phyloP scores from a whole-genome alignment of 139 green algal species.

The Coccomyxa sp. region DNA sequence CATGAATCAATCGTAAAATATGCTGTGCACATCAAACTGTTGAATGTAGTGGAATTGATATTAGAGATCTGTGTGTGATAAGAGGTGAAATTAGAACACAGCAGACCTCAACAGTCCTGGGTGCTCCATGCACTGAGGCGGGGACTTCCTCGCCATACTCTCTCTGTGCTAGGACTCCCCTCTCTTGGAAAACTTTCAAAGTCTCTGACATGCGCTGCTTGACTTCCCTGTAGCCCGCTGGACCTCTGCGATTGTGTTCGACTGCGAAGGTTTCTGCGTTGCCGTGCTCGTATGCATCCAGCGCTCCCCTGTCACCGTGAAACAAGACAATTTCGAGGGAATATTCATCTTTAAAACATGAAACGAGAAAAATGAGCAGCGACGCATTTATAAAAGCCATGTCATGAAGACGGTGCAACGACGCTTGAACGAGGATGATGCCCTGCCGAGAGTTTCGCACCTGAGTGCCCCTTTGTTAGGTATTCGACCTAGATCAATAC shows the following conservation, averaged over 20 bases:
- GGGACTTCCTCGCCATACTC: constrained; percentile 16
- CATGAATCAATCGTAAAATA: neutral
- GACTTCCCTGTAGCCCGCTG: constrained; percentile 1
- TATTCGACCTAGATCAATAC: neutral
- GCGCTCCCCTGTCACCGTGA: neutral
- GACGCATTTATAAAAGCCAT: neutral
- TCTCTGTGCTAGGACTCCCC: constrained; percentile 6
- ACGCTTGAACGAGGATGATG: neutral
- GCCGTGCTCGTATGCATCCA: neutral
- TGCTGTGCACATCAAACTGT: neutral
- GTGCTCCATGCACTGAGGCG: constrained; percentile 22
- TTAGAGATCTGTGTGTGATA: neutral
- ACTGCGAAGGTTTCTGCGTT: neutral
- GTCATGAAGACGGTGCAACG: neutral
- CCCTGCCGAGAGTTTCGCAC: neutral
- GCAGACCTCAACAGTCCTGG: constrained; percentile 17
- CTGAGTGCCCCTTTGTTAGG: neutral
- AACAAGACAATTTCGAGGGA: no score
- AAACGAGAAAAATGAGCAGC: no score
- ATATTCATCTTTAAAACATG: no score
- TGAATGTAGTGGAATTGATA: neutral
- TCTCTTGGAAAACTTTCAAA: constrained; percentile 7
- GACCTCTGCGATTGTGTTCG: neutral
- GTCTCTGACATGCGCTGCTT: constrained; percentile 3
- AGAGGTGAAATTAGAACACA: neutral